These are phyloP conservation scores for Suillus americanus DNA, from an alignment of 768 basidiomycete genomes.

Conservation along the genomic window DNA sequence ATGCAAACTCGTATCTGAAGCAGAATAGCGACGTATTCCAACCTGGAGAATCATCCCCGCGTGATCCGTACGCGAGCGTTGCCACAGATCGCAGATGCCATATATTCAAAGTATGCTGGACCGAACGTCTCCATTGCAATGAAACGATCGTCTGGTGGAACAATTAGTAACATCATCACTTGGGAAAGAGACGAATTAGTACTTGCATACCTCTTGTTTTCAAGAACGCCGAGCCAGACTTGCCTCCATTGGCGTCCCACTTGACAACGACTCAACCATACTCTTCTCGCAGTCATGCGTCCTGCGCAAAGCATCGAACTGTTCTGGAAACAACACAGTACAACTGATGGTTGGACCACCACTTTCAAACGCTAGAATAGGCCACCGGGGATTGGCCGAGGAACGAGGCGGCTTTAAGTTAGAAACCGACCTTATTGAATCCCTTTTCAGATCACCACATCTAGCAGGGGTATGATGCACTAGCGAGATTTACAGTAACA, in stretches of 20 bases:
- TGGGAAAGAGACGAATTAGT: slow-evolving; percentile 3
- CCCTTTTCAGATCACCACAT: background rate
- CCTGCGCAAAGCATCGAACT: slow-evolving; percentile 90
- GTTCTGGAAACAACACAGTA: slow-evolving; percentile 93
- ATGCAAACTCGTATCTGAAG: slow-evolving; percentile 12
- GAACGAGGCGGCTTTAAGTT: too few relatives aligned
- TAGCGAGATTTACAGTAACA: background rate
- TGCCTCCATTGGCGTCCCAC: slow-evolving; percentile 94
- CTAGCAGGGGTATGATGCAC: background rate
- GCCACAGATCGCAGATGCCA: slow-evolving; percentile 88
- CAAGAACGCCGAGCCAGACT: slow-evolving; percentile 94
- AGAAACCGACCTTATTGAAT: too few relatives aligned
- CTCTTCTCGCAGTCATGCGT: slow-evolving; percentile 94
- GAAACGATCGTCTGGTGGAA: slow-evolving; percentile 84
- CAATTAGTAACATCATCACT: slow-evolving; percentile 3
- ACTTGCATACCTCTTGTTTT: slow-evolving; percentile 91
- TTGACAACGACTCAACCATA: slow-evolving; percentile 94
- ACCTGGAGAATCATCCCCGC: slow-evolving; percentile 94
- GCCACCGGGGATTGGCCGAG: too few relatives aligned
- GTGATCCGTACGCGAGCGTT: slow-evolving; percentile 72
- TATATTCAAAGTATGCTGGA: slow-evolving; percentile 96
- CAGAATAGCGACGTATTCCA: slow-evolving; percentile 83
- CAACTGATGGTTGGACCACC: slow-evolving; percentile 90
- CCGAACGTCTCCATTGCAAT: slow-evolving; percentile 98
- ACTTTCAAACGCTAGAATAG: slow-evolving; percentile 80